Conservation (phyloP, 116 monocot species). For the Papilionanthe hybrid region DNA sequence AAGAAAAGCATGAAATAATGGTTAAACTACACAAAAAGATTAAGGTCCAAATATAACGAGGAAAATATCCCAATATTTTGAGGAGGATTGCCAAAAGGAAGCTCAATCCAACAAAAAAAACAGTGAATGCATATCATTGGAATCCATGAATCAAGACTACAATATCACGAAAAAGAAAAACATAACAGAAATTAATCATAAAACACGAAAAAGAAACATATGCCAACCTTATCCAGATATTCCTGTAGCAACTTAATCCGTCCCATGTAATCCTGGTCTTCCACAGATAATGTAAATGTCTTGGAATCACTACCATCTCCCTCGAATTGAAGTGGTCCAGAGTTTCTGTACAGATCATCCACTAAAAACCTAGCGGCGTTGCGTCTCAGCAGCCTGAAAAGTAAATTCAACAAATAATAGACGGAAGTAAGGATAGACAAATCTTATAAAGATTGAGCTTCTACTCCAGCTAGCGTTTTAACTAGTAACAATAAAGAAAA, state of each 20-base stretch:
- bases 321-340: conserved; percentile 92
- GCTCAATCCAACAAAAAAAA: too few relatives aligned
- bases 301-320: conserved; percentile 73
- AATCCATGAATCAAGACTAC: too few relatives aligned
- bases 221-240: conserved; percentile 60
- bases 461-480: too few relatives aligned
- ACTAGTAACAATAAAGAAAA: too few relatives aligned
- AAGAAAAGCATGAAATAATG: too few relatives aligned
- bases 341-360: conserved; percentile 90
- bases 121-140: too few relatives aligned
- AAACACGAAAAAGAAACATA: not conserved
- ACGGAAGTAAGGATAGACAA: not conserved
- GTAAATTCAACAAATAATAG: not conserved
- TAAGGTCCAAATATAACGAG: too few relatives aligned
- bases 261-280: conserved; percentile 98
- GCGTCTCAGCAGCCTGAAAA: conserved; percentile 66
- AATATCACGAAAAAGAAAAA: not conserved
- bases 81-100: too few relatives aligned
- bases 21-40: too few relatives aligned
- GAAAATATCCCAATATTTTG: too few relatives aligned
- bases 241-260: conserved; percentile 86
- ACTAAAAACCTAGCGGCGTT: conserved; percentile 53
- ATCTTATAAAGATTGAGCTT: not conserved
- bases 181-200: not conserved
- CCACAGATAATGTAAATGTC: conserved; percentile 53